Conservation (phyloP, 495 filamentous ascomycete genomes). For the Neurospora sp. region DNA sequence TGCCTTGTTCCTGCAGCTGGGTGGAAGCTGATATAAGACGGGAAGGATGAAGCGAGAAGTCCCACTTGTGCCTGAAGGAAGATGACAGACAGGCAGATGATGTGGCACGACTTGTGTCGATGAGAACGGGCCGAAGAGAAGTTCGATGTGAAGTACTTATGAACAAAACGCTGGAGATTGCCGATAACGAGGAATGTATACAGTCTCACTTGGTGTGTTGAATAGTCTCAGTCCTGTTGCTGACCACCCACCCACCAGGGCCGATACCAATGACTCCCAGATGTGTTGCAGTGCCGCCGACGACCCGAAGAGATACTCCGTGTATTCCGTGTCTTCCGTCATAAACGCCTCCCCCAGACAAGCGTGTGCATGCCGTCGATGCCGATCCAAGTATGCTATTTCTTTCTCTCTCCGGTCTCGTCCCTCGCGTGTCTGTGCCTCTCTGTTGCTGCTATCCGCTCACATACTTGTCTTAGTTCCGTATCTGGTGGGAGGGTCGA, state of each 20-base stretch:
- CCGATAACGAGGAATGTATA: neutral
- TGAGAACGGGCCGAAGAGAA: neutral
- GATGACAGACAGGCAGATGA: neutral
- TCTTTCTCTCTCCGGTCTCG: neutral
- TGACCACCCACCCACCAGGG: neutral
- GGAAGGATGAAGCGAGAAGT: neutral
- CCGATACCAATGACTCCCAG: neutral
- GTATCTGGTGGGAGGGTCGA: neutral
- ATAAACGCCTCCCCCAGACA: neutral
- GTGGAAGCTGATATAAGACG: neutral
- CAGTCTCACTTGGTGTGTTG: neutral
- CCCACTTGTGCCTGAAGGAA: neutral
- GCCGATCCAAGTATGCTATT: neutral
- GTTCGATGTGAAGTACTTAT: neutral
- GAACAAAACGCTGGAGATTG: neutral
- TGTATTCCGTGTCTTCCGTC: neutral
- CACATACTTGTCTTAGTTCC: neutral
- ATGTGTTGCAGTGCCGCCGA: neutral
- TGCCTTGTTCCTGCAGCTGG: neutral
- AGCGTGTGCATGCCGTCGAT: neutral
- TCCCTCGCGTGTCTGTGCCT: neutral
- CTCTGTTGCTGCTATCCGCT: neutral
- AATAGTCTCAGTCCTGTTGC: neutral
- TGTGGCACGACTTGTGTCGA: neutral
- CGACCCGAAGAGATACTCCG: neutral